Base-by-base conservation (phyloP, 192 early-diverging fungal species). In the Coemansia nantahalensis region DNA sequence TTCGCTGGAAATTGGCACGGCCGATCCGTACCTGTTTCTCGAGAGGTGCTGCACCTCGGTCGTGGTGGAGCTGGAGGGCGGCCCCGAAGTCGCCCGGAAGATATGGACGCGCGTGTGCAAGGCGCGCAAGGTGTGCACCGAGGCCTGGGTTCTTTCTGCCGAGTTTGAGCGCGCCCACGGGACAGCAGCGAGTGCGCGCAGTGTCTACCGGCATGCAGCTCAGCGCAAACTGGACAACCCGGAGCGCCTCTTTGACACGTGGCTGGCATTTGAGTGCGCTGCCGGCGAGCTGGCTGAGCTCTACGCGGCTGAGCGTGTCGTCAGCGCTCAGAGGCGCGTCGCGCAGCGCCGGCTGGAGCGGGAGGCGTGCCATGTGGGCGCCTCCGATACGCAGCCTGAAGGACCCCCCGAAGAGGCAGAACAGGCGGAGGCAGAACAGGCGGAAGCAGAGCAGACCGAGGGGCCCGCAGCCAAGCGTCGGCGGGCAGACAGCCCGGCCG, bases 201-300 rank as follows among this genome's bases (percentile, higher is more conserved):
- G 49, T 22, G 54, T 73, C 7, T 73, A 57, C 37, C 69, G 62
- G 16, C 69, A 61, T 15, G 69, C 62, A n/a, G 43, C 69, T 1
- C 69, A 73, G 54, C 62, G 69, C 23, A 61, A 33, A 39, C 62
- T 73, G 8, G 69, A 73, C 37, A 54, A 60, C 30, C 57, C 62
- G 1, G 69, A 63, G 23, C 62, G 57, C 19, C 47, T 73, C 40
- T 73, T 65, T 53, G 54, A 57, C 26, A 44, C 45, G 10, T 73
- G 69, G 69, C 31, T 56, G 14, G 36, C 39, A n/a, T 65, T 73
- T 39, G 69, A 73, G 39, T 33, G 56, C 34, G 7, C 35, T 11
- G 45, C 30, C 8, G 69, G 69, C 14, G 39, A 52, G 4, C 14
- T 65, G 13, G 14, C 43, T 0, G 34, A 37, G 4, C 42, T 59